Evolutionary conservation across 2,329 filamentous ascomycete genomes (phyloP).

Genomic region (Diplodia corticola): DNA sequence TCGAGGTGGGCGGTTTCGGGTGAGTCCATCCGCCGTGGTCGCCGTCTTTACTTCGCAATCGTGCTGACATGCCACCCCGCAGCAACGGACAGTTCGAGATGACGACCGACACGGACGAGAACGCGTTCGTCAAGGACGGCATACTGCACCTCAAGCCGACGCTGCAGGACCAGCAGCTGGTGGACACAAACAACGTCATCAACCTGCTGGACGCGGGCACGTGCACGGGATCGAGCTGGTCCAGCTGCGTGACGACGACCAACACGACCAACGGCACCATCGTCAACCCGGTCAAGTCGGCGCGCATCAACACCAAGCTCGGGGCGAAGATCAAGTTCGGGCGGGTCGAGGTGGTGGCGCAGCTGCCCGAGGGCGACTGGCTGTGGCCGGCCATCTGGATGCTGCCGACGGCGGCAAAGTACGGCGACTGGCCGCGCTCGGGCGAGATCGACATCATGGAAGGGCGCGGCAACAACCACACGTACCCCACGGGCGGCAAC

Average conservation of each 20-base stretch:
- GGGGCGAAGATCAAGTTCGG: constrained; percentile 75
- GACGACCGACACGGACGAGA: constrained; percentile 71
- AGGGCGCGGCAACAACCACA: constrained; percentile 78
- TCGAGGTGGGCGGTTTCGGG: constrained; percentile 75
- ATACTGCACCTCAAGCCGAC: constrained; percentile 75
- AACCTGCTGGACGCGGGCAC: constrained; percentile 66
- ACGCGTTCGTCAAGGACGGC: constrained; percentile 70
- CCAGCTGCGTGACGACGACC: constrained; percentile 68
- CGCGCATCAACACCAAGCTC: constrained; percentile 72
- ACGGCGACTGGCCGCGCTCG: constrained; percentile 75
- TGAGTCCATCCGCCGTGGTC: constrained; percentile 45
- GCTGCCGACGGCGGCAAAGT: constrained; percentile 71
- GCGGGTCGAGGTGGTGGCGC: constrained; percentile 76
- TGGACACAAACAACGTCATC: constrained; percentile 66
- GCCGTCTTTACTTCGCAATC: too few relatives aligned
- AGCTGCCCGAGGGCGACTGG: constrained; percentile 78
- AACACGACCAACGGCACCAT: constrained; percentile 77
- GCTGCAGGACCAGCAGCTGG: constrained; percentile 60
- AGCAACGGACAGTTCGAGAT: constrained; percentile 80
- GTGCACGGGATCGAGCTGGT: constrained; percentile 64
- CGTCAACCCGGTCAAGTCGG: constrained; percentile 75
- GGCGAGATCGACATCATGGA: constrained; percentile 85
- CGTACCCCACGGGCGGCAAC: constrained; percentile 74
- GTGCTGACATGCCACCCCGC: constrained; percentile 26
- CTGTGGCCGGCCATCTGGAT: constrained; percentile 93